Conservation (phyloP, 2,329 filamentous ascomycete genomes). For the Arthrinium puccinioides region DNA sequence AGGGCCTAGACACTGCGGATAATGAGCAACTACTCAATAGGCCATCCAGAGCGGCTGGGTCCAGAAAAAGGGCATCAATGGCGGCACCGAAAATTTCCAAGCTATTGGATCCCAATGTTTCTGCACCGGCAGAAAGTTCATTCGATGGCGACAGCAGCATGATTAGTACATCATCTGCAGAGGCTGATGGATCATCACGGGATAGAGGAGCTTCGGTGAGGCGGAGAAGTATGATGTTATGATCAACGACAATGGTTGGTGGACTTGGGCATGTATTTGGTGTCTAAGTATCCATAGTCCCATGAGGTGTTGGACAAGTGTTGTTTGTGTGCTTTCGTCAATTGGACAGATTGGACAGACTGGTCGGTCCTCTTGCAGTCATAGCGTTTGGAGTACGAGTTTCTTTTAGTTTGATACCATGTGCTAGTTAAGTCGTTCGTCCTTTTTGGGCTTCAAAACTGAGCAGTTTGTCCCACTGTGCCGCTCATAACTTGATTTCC, state of each 20-base stretch:
- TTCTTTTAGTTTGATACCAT: neutral
- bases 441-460: too few relatives aligned
- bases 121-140: constrained; percentile 9
- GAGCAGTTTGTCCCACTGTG: too few relatives aligned
- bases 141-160: constrained; percentile 25
- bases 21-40: too few relatives aligned
- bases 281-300: too few relatives aligned
- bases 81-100: constrained; percentile 27
- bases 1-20: too few relatives aligned
- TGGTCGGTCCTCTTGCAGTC: neutral
- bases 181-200: constrained; percentile 13
- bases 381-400: constrained; percentile 3
- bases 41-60: too few relatives aligned
- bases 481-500: too few relatives aligned
- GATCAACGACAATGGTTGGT: constrained; percentile 16
- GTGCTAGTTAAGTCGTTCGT: too few relatives aligned
- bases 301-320: constrained; percentile 6
- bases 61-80: constrained; percentile 36
- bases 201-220: constrained; percentile 30
- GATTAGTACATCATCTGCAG: constrained; percentile 16
- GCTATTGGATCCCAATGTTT: constrained; percentile 16
- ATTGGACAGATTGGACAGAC: too few relatives aligned
- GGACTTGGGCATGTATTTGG: neutral
- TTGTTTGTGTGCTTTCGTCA: constrained; percentile 1
- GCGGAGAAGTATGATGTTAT: constrained; percentile 55